Base-by-base conservation (phyloP, 139 green algal species). In the Closterium sp. region DNA sequence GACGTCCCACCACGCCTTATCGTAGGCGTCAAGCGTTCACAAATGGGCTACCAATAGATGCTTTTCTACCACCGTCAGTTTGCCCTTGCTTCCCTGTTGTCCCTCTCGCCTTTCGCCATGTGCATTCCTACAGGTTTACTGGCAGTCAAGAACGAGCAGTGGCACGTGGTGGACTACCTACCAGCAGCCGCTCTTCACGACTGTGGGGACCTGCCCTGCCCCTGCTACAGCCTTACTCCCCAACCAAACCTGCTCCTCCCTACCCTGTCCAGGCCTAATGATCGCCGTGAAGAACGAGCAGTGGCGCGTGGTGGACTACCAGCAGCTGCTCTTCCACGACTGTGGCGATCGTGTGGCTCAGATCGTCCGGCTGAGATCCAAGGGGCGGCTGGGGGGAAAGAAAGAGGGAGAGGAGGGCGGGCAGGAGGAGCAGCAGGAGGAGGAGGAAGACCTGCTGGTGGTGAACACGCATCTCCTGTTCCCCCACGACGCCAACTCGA, bases 401-500 rank as follows among this genome's bases (percentile, higher is more conserved):
- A 2, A 16, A 2, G 16, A 19, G 55, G 16, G 55, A 19, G 55
- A 76, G 25, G 55, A 19, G 55, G n/a, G n/a, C n/a, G n/a, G n/a
- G 38, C 38, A 66, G 3, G 3, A 66, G 4, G 9, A 66, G 3
- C 3, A 66, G n/a, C 81, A 33, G 6, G 1, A 35, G 84, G 3
- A 6, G 87, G 81, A 31, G 25, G 23, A 84, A 33, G 86, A 95
- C 5, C 3, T 95, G 32, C 12, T 93, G n/a, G 34, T 93, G 23
- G 87, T 95, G 33, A 95, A 95, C 90, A 92, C 86, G 33, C 93
- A 95, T 87, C 86, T 95, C 25, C 87, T 95, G 31, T 95, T 95
- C 87, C 93, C 93, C 6, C 93, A 95, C 88, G 92, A 95, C 38
- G 83, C 90, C 25, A 95, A 95, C 90, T 92, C 90, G 3, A 92